These are phyloP conservation scores for Panellus pusillus DNA, from an alignment of 768 basidiomycete genomes.

Conservation along the genomic window DNA sequence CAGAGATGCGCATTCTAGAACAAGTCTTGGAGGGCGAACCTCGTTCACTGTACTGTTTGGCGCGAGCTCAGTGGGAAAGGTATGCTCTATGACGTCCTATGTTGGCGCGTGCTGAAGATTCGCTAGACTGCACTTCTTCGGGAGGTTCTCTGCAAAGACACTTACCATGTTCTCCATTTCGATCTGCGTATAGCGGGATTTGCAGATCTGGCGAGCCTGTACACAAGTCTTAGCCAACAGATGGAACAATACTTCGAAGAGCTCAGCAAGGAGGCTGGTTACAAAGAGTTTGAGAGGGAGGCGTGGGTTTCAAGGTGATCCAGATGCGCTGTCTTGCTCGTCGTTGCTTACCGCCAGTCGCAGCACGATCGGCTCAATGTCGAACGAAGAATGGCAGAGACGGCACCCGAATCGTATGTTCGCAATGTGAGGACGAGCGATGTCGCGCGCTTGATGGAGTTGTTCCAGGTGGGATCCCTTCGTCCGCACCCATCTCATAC, in stretches of 20 bases:
- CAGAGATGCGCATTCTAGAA: slow-evolving; percentile 66
- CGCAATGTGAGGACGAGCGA: slow-evolving; percentile 70
- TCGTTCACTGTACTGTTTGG: slow-evolving; percentile 82
- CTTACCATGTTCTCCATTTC: slow-evolving; percentile 80
- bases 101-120: not conserved
- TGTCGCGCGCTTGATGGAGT: slow-evolving; percentile 79
- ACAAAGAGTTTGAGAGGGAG: slow-evolving; percentile 72
- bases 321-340: not conserved
- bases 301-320: slow-evolving; percentile 74
- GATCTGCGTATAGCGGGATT: slow-evolving; percentile 84
- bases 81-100: slow-evolving; percentile 22
- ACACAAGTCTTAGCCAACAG: slow-evolving; percentile 73
- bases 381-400: slow-evolving; percentile 58
- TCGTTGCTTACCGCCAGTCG: slow-evolving; percentile 30
- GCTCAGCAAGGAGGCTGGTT: slow-evolving; percentile 59
- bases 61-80: slow-evolving; percentile 82
- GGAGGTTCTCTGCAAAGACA: slow-evolving; percentile 67
- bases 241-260: slow-evolving; percentile 80
- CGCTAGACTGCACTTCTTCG: slow-evolving; percentile 72
- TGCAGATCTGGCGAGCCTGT: slow-evolving; percentile 76
- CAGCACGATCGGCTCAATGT: slow-evolving; percentile 79
- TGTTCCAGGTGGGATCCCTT: slow-evolving; percentile 60
- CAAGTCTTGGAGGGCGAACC: slow-evolving; percentile 64
- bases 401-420: slow-evolving; percentile 42
- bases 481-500: not conserved